These are phyloP conservation scores for Pleurotus cornucopiae DNA, from an alignment of 768 basidiomycete species.

Conservation along the genomic window DNA sequence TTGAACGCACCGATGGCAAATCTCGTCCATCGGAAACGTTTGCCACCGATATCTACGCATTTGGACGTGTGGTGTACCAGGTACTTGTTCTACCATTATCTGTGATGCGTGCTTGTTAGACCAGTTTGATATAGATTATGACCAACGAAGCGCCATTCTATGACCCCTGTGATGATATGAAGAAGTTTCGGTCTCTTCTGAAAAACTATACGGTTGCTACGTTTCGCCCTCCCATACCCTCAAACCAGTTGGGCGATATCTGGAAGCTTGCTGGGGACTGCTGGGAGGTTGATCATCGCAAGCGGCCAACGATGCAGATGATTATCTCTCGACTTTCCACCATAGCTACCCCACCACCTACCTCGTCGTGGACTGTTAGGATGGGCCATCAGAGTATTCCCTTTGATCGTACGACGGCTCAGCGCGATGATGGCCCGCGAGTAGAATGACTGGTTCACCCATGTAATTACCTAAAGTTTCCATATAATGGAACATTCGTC, in stretches of 20 bases:
- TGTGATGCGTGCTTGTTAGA: not conserved
- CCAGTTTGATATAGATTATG: slow-evolving; percentile 1
- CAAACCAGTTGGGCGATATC: not conserved
- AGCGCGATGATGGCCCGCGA: too few species aligned
- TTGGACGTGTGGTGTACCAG: slow-evolving; percentile 26
- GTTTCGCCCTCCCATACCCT: slow-evolving; percentile 3
- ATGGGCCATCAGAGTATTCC: too few species aligned
- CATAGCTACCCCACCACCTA: too few species aligned
- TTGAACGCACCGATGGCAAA: slow-evolving; percentile 9
- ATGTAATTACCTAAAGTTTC: too few species aligned
- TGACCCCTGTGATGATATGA: slow-evolving; percentile 1
- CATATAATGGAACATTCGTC: too few species aligned
- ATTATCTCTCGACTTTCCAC: not conserved
- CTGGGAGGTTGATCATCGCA: slow-evolving; percentile 1
- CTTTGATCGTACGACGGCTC: too few species aligned
- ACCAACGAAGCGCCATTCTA: slow-evolving; percentile 8
- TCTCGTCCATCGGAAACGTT: slow-evolving; percentile 8
- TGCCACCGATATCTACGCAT: slow-evolving; percentile 31
- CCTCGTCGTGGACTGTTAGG: too few species aligned
- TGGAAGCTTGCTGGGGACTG: slow-evolving; percentile 9
- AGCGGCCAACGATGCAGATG: slow-evolving; percentile 3
- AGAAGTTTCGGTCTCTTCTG: not conserved
- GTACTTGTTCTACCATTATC: slow-evolving; percentile 1
- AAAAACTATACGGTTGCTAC: too few species aligned
- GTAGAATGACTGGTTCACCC: too few species aligned